phyloP scores from a whole-genome alignment of 2,329 filamentous ascomycete species.

The Calonectria montana region DNA sequence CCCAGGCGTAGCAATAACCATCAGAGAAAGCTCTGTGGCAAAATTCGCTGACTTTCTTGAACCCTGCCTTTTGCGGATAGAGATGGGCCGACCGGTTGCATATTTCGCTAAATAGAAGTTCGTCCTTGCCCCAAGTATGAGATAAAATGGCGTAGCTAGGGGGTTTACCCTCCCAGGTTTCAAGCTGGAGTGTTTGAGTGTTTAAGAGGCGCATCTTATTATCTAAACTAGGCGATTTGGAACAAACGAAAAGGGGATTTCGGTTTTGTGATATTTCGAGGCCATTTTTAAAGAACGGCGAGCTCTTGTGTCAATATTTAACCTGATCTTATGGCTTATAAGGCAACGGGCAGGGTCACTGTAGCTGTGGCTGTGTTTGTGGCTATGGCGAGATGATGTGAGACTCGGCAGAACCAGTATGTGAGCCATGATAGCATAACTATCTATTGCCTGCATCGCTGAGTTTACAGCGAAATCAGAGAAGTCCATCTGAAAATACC shows the following conservation, averaged over 20 bases:
- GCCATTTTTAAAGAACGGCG: background rate
- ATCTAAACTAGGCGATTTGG: background rate
- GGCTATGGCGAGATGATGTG: background rate
- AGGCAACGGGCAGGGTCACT: background rate
- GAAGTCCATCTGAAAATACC: too few relatives aligned
- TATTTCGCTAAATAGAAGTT: background rate
- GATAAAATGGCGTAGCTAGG: background rate
- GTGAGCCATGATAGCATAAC: too few relatives aligned
- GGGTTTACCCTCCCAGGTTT: background rate
- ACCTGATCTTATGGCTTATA: background rate
- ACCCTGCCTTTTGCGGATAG: background rate
- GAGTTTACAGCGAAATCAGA: too few relatives aligned
- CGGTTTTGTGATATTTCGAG: background rate
- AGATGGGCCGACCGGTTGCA: background rate
- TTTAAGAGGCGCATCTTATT: background rate
- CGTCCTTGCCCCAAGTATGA: background rate
- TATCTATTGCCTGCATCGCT: too few relatives aligned
- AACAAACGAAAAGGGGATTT: background rate
- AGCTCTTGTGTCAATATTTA: background rate
- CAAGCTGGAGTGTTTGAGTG: background rate
- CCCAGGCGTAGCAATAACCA: background rate
- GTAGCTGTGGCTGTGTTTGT: background rate
- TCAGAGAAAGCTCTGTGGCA: background rate
- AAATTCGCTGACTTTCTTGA: background rate
- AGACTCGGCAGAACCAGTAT: too few relatives aligned